A percentile compares a stretch with the other conserved stretches of the same genome.
Conservation (phyloP, 1,284 basidiomycete genomes). For the Cutaneotrichosporon sp. region DNA sequence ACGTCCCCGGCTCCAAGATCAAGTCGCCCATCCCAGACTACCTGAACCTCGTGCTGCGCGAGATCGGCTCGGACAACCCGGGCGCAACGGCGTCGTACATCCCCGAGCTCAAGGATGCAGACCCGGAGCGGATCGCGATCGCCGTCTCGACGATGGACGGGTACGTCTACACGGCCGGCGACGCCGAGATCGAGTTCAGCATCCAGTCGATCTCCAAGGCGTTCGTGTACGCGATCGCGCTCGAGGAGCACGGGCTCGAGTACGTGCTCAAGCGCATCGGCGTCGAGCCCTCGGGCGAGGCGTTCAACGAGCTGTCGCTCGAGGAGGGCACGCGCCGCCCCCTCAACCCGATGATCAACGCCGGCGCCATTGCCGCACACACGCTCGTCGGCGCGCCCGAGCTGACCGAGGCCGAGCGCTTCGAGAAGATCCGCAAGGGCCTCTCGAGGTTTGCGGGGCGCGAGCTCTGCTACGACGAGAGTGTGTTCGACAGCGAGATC, state of each 20-base stretch:
- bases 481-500: conserved; percentile 17
- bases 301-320: conserved; percentile 25
- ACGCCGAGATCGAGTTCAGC: conserved; percentile 20
- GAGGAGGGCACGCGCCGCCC: conserved; percentile 19
- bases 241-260: conserved; percentile 21
- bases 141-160: conserved; percentile 22
- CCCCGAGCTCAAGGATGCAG: conserved; percentile 20
- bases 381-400: conserved; percentile 13
- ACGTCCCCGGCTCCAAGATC: conserved; percentile 6
- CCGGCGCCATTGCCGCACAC: conserved; percentile 23
- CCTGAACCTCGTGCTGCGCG: not conserved
- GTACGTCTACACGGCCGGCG: conserved; percentile 20
- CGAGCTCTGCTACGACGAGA: conserved; percentile 20
- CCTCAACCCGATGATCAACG: conserved; percentile 27
- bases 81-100: conserved; percentile 17
- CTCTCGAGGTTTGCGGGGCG: conserved; percentile 20
- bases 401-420: conserved; percentile 9
- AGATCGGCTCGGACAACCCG: not conserved
- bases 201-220: conserved; percentile 29
- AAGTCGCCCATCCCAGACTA: conserved; percentile 11
- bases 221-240: conserved; percentile 25
- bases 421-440: conserved; percentile 19
- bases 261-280: conserved; percentile 11
- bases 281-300: conserved; percentile 25
- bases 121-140: conserved; percentile 13